Conservation (phyloP, 2,329 filamentous ascomycete species). For the Knufia fluminis region DNA sequence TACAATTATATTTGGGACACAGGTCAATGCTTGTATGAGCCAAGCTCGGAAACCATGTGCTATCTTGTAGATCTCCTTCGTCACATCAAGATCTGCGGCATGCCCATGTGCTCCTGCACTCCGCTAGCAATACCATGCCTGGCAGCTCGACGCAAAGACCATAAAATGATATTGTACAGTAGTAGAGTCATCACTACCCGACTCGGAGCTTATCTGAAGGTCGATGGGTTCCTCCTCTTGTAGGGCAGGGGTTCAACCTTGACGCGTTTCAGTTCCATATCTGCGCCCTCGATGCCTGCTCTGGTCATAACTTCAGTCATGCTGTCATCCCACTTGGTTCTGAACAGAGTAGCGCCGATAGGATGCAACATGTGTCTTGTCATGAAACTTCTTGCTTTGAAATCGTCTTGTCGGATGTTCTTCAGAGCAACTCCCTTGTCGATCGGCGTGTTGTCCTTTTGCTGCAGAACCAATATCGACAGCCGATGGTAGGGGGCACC, state of each 20-base stretch:
- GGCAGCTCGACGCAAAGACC: too few relatives aligned
- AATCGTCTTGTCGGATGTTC: slow-evolving; percentile 51
- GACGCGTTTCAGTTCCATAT: slow-evolving; percentile 76
- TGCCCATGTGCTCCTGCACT: too few relatives aligned
- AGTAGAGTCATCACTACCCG: too few relatives aligned
- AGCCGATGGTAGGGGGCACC: slow-evolving; percentile 86
- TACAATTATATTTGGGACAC: too few relatives aligned
- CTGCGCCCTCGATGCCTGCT: slow-evolving; percentile 62
- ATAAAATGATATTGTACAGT: too few relatives aligned
- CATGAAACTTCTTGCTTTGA: slow-evolving; percentile 66
- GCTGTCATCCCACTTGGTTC: slow-evolving; percentile 78
- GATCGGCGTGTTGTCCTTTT: slow-evolving; percentile 52
- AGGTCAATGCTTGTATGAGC: too few relatives aligned
- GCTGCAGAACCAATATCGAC: slow-evolving; percentile 73
- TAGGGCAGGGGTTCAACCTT: slow-evolving; percentile 61
- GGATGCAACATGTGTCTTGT: slow-evolving; percentile 60
- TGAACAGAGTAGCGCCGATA: slow-evolving; percentile 80
- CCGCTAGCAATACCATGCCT: too few relatives aligned
- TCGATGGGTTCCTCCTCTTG: slow-evolving; percentile 47
- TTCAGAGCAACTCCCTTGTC: slow-evolving; percentile 49
- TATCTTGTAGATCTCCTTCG: too few relatives aligned
- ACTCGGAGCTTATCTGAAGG: slow-evolving; percentile 30
- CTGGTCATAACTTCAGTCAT: slow-evolving; percentile 82
- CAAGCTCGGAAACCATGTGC: too few relatives aligned
- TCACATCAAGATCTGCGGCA: too few relatives aligned